Conservation (phyloP, 2,329 filamentous ascomycete genomes). For the Fusarium lateritium region DNA sequence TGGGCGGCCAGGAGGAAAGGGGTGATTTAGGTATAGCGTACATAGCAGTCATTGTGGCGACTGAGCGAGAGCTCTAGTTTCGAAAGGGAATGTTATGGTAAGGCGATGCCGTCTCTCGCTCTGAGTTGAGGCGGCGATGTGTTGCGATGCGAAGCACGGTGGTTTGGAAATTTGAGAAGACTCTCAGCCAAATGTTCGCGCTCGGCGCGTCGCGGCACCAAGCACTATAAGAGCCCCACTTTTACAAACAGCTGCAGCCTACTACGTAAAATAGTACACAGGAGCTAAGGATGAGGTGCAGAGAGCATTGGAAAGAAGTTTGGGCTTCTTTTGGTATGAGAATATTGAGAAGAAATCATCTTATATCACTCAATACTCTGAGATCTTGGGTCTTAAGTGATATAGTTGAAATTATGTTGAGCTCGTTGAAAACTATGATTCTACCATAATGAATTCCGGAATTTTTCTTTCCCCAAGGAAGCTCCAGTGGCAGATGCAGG, state of each 20-base stretch:
- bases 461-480: too few relatives aligned
- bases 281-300: too few relatives aligned
- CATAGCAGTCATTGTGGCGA: conserved; percentile 57
- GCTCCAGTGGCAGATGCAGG: too few relatives aligned
- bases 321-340: background rate
- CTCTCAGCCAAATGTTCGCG: conserved; percentile 33
- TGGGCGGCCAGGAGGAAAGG: background rate
- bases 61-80: conserved; percentile 17
- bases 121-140: conserved; percentile 13
- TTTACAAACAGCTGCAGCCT: background rate
- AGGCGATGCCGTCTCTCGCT: conserved; percentile 15
- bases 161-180: conserved; percentile 41
- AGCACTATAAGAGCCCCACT: conserved; percentile 43
- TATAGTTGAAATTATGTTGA: too few relatives aligned
- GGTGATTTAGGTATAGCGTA: conserved; percentile 44
- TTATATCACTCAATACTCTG: too few relatives aligned
- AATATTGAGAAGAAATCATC: too few relatives aligned
- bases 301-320: background rate
- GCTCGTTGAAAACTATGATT: too few relatives aligned
- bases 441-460: too few relatives aligned
- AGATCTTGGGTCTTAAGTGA: too few relatives aligned
- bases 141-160: conserved; percentile 36
- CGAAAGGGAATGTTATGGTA: background rate
- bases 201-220: conserved; percentile 39
- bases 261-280: too few relatives aligned